These are phyloP conservation scores for Emergomyces orientalis DNA, from an alignment of 2,329 filamentous ascomycete genomes.

Conservation along the genomic window DNA sequence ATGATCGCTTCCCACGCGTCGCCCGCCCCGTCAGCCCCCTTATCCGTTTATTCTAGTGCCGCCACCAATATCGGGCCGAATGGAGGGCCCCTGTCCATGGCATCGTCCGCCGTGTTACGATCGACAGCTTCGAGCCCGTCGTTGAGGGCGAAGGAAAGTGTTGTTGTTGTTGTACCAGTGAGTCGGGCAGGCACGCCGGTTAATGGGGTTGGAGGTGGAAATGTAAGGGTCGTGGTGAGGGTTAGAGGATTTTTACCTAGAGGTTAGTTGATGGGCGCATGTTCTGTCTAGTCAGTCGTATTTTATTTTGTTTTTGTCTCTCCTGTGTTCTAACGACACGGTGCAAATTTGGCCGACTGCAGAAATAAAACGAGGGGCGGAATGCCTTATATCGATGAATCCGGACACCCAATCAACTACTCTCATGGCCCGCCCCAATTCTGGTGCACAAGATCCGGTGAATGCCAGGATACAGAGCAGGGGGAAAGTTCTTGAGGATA, in stretches of 20 bases:
- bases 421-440: conserved; percentile 59
- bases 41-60: conserved; percentile 25
- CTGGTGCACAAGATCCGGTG: conserved; percentile 38
- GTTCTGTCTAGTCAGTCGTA: neutral
- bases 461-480: conserved; percentile 56
- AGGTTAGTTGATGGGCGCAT: conserved; percentile 44
- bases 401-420: conserved; percentile 76
- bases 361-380: conserved; percentile 73
- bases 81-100: conserved; percentile 26
- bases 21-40: conserved; percentile 26
- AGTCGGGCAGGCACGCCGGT: conserved; percentile 34
- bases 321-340: neutral
- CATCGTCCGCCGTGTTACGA: conserved; percentile 28
- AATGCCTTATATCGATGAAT: conserved; percentile 88
- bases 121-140: conserved; percentile 73
- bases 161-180: conserved; percentile 47
- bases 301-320: neutral
- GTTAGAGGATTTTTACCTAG: conserved; percentile 69
- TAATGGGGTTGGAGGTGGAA: conserved; percentile 46
- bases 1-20: neutral
- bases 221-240: conserved; percentile 73
- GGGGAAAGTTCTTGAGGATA: conserved; percentile 68
- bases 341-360: conserved; percentile 6
- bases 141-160: conserved; percentile 61
- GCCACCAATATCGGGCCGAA: conserved; percentile 29